A percentile compares a stretch with the other conserved stretches of the same genome.
Conservation (phyloP, 192 early-diverging fungal species). For the Diversispora eburnea region DNA sequence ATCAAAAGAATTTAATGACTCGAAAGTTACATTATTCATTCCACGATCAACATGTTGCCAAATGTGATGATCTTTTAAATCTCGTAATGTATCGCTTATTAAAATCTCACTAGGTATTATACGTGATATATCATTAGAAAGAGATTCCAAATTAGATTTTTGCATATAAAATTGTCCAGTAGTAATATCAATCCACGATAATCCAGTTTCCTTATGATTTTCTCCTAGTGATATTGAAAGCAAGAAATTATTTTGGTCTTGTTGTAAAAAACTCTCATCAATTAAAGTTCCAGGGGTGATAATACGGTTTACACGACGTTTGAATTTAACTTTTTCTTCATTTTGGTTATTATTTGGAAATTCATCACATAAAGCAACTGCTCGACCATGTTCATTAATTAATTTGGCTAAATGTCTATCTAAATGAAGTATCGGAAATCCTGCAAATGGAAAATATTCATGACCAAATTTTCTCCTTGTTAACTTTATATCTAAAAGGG, state of each 20-base stretch:
- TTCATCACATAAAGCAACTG: constrained; percentile 73
- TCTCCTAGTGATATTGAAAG: constrained; percentile 53
- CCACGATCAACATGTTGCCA: constrained; percentile 8
- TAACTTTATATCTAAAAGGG: constrained; percentile 66
- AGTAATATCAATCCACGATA: constrained; percentile 90
- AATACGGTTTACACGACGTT: constrained; percentile 70
- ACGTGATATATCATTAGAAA: constrained; percentile 70
- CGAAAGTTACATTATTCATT: constrained; percentile 7
- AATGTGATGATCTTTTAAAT: constrained; percentile 15
- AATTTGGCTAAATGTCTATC: constrained; percentile 65
- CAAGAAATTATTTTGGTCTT: constrained; percentile 72
- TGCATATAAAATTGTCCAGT: constrained; percentile 84
- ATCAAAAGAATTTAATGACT: constrained; percentile 26
- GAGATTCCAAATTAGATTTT: constrained; percentile 39
- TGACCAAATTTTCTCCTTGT: constrained; percentile 60
- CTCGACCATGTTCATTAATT: constrained; percentile 52
- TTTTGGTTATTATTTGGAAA: constrained; percentile 37
- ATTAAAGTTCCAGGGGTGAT: constrained; percentile 86
- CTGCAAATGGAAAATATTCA: constrained; percentile 58
- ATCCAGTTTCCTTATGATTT: constrained; percentile 42
- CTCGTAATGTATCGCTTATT: constrained; percentile 34
- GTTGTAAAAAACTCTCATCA: constrained; percentile 65
- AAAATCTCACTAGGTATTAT: constrained; percentile 86
- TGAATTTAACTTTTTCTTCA: constrained; percentile 48
- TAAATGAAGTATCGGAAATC: constrained; percentile 63